Evolutionary conservation across 1,139 yeast species (phyloP), one percentile per base, ranked within the genome.

Genomic region (Zygosaccharomyces pseudobailii): DNA sequence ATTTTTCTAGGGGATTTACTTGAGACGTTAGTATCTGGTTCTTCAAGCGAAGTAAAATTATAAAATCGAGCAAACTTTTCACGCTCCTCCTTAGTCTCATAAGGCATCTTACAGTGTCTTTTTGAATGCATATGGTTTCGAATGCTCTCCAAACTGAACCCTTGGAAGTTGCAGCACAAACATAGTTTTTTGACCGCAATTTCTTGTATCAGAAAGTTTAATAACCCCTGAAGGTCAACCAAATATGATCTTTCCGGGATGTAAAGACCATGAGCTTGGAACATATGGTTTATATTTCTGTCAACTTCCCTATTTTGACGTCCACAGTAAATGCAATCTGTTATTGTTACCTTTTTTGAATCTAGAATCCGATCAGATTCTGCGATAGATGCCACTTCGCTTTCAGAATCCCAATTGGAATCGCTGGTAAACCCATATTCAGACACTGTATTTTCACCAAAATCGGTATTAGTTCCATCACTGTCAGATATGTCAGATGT

Each of bases 81-180:
- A 64, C 84, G 84, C 62, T 92, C 95, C 49, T 85, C 85, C 51
- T 82, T 86, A 0, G 80, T 69, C 58, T 92, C 97, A 66, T 87
- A 94, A 0, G 98, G 97, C 48, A 92, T 77, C 64, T 80, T 79
- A 72, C 90, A 84, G 65, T 92, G 99, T 53, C 89, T 80, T 67
- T 92, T 92, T 20, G 85, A 76, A 6, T 75, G 62, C 88, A 90
- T 85, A 66, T 92, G 99, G 37, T 89, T 95, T 56, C 97, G 81
- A 6, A 87, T 92, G 49, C 96, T 87, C 62, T 87, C 95, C 32
- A 90, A 65, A 47, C 82, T 80, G 56, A 79, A 78, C 6, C 97
- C 97, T 66, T 87, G 89, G 65, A 84, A 94, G 42, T 74, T 73
- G 67, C 99, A 92, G 43, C 82, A 78, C 43, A 92, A 69, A 67